phyloP scores from a whole-genome alignment of 176 grass and related monocot species.

The Raddia guianensis region DNA sequence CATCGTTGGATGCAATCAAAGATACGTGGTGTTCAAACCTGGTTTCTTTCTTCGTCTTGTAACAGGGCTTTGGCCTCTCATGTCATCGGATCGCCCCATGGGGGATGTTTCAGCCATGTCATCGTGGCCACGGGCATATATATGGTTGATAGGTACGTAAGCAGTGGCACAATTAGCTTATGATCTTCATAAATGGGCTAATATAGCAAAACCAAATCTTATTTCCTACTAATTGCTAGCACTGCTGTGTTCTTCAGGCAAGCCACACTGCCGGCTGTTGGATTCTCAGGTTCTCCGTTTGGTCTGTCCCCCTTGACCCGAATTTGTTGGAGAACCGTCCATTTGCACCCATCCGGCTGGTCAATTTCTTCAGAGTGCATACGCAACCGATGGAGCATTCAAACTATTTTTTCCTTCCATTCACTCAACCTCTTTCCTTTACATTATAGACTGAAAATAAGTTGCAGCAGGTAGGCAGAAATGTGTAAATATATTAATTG shows the following conservation, averaged over 20 bases:
- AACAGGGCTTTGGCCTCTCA: constrained; percentile 69
- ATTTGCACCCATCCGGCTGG: constrained; percentile 65
- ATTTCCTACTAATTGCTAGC: background rate
- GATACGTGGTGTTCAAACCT: background rate
- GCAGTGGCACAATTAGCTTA: background rate
- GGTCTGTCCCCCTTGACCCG: constrained; percentile 41
- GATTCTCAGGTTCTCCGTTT: constrained; percentile 48
- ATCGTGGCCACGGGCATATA: constrained; percentile 47
- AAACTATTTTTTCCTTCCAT: constrained; percentile 28
- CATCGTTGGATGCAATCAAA: background rate
- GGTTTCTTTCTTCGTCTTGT: background rate
- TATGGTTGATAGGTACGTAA: constrained; percentile 52
- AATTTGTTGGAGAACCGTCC: constrained; percentile 61
- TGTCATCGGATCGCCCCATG: constrained; percentile 48
- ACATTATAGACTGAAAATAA: constrained; percentile 35
- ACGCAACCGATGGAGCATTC: constrained; percentile 18
- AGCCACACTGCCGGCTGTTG: constrained; percentile 42
- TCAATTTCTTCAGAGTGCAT: constrained; percentile 63
- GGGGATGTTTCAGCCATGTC: constrained; percentile 49
- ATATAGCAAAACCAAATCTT: background rate
- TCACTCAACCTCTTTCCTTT: constrained; percentile 14
- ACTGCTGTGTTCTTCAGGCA: constrained; percentile 43
- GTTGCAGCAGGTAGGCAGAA: background rate
- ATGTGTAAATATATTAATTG: no score
- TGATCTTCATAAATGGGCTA: background rate